Evolutionary conservation across 2,329 filamentous ascomycete species (phyloP).

Genomic region (Stagonosporopsis tanaceti): DNA sequence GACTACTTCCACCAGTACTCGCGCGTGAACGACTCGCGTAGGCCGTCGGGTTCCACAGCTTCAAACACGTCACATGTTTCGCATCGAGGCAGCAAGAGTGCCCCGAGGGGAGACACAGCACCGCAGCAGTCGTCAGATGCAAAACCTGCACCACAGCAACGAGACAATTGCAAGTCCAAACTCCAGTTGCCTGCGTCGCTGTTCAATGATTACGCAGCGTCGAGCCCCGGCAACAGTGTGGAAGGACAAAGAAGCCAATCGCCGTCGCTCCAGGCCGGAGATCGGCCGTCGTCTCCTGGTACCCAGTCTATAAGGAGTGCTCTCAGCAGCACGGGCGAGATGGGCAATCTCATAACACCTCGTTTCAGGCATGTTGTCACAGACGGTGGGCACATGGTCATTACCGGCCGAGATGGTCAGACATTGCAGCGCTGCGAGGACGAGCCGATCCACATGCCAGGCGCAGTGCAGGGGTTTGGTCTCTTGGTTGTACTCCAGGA

Average conservation of each 20-base stretch:
- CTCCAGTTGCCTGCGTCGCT: constrained; percentile 39
- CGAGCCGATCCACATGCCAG: constrained; percentile 88
- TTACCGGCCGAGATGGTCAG: constrained; percentile 78
- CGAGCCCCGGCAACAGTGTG: constrained; percentile 38
- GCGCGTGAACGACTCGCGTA: constrained; percentile 35
- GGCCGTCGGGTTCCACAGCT: constrained; percentile 38
- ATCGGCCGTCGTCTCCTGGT: constrained; percentile 32
- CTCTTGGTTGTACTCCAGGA: constrained; percentile 77
- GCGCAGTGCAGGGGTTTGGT: constrained; percentile 82
- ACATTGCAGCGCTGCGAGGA: constrained; percentile 84
- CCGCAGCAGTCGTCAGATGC: constrained; percentile 10
- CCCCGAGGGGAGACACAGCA: constrained; percentile 16
- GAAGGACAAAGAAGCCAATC: constrained; percentile 31
- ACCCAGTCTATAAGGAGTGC: constrained; percentile 46
- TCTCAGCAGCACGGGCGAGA: constrained; percentile 52
- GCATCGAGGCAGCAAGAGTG: constrained; percentile 20
- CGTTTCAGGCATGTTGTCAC: constrained; percentile 82
- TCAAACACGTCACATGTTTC: constrained; percentile 41
- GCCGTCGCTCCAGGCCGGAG: constrained; percentile 31
- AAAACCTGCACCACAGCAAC: constrained; percentile 2
- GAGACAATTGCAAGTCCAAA: constrained; percentile 17
- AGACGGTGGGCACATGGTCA: constrained; percentile 79
- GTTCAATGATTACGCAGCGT: constrained; percentile 44
- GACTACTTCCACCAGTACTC: constrained; percentile 51
- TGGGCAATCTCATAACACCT: constrained; percentile 66